Base-by-base conservation (phyloP, 768 basidiomycete species). In the Mycena polygramma region DNA sequence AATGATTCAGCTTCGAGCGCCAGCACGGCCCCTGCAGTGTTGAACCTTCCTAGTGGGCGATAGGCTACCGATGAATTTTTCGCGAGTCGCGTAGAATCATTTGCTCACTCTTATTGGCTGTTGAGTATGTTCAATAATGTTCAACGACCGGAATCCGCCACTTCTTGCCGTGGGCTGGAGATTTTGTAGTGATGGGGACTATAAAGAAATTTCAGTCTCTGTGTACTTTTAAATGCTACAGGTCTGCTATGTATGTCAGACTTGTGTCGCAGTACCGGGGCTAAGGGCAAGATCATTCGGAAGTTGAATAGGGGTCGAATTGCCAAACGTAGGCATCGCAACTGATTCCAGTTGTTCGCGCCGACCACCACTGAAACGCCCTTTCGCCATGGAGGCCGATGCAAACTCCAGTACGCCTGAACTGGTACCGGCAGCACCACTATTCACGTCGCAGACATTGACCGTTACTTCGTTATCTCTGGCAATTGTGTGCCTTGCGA, bases 401-500 rank as follows among this genome's bases (percentile, higher is more conserved):
- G 39, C 60, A 46, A 75, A 73, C 24, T 76, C 70, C 37, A 70
- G 71, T 63, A 75, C 74, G 7, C 83, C 55, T 41, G n/a, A 57
- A 41, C 15, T 57, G 15, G 41, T 39, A 15, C 79, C 82, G 1
- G 66, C 84, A 2, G 73, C 80, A 22, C 73, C 83, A 0, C 74
- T 77, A 7, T 79, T 88, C 30, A 80, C 84, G 0, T 75, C 86
- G n/a, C 78, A 77, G 57, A 81, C 79, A 43, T 69, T 89, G 48
- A 67, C 79, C 2, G 36, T 86, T 20, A 82, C 81, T 20, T 87
- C 90, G 8, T 75, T 89, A 1, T 66, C 78, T 43, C 70, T 85
- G 20, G 88, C 88, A 8, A 57, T 87, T 24, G 59, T 87, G 11
- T 73, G 86, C 30, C 57, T 88, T 37, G 77, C 83, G 62, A 78